These are phyloP conservation scores for Theileria luwenshuni DNA, from an alignment of 169 alveolate species.

Conservation along the genomic window DNA sequence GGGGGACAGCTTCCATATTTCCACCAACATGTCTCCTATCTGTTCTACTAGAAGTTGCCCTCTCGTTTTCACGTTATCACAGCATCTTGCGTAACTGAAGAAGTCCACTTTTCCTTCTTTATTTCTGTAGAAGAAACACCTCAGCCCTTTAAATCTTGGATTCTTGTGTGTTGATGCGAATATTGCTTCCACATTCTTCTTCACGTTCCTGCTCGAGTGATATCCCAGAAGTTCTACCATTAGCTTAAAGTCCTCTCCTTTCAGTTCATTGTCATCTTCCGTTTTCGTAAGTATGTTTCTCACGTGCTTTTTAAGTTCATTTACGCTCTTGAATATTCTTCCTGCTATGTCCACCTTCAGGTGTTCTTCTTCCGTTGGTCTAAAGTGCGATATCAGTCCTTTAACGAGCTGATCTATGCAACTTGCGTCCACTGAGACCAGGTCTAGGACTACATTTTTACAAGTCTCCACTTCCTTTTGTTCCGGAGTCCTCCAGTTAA, in stretches of 20 bases:
- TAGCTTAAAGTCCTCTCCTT: constrained; percentile 61
- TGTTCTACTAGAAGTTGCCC: constrained; percentile 8
- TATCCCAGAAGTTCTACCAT: constrained; percentile 38
- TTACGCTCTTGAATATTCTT: constrained; percentile 27
- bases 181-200: constrained; percentile 25
- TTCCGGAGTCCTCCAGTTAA: constrained; percentile 33
- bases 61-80: constrained; percentile 47
- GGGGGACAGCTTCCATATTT: constrained; percentile 52
- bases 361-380: constrained; percentile 9
- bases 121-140: constrained; percentile 55
- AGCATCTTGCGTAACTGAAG: constrained; percentile 65
- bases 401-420: constrained; percentile 16
- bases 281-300: constrained; percentile 40
- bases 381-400: constrained; percentile 27
- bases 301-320: constrained; percentile 41
- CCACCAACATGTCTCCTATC: constrained; percentile 35
- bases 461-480: constrained; percentile 34
- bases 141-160: constrained; percentile 45
- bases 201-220: constrained; percentile 42
- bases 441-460: constrained; percentile 36
- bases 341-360: constrained; percentile 43
- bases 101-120: constrained; percentile 42
- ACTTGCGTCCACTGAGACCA: constrained; percentile 35
- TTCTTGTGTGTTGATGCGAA: constrained; percentile 56
- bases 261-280: constrained; percentile 29